A percentile compares a stretch with the other conserved stretches of the same genome.
phyloP scores from a whole-genome alignment of 148 eudicot species.

The Arctostaphylos glauca region DNA sequence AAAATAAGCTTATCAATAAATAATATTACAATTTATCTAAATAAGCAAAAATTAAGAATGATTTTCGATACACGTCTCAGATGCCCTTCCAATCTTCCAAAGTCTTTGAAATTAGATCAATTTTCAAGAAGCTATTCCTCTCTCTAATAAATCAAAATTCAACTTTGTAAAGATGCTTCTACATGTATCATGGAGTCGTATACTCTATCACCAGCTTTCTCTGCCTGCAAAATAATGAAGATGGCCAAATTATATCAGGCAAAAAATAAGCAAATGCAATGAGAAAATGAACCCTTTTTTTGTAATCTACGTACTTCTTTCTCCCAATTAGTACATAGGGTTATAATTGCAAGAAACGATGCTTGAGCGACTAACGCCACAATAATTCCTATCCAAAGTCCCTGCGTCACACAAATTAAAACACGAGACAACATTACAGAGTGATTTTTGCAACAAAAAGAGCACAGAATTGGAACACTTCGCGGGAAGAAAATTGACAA shows the following conservation, averaged over 20 bases:
- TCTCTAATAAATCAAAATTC: too few species aligned
- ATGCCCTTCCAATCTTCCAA: not conserved
- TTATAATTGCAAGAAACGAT: conserved; percentile 38
- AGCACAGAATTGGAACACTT: not conserved
- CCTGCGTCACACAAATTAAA: conserved; percentile 29
- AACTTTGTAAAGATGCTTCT: conserved; percentile 20
- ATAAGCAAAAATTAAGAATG: not conserved
- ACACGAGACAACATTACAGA: not conserved
- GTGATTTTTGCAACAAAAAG: conserved; percentile 15
- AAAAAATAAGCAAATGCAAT: not conserved
- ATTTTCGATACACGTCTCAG: not conserved
- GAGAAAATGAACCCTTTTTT: too few species aligned
- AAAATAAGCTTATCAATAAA: too few species aligned
- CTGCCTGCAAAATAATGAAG: conserved; percentile 31
- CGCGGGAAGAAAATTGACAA: not conserved
- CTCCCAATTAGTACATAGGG: conserved; percentile 57
- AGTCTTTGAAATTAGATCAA: not conserved
- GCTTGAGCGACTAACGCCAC: conserved; percentile 54
- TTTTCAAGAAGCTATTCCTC: not conserved
- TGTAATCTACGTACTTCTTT: too few species aligned
- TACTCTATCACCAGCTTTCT: conserved; percentile 45
- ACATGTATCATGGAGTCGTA: conserved; percentile 16
- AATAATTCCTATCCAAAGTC: conserved; percentile 57
- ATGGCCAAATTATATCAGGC: not conserved
- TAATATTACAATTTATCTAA: too few species aligned